Base-by-base conservation (phyloP, 208 protist species). In the Zelonia costaricensis region DNA sequence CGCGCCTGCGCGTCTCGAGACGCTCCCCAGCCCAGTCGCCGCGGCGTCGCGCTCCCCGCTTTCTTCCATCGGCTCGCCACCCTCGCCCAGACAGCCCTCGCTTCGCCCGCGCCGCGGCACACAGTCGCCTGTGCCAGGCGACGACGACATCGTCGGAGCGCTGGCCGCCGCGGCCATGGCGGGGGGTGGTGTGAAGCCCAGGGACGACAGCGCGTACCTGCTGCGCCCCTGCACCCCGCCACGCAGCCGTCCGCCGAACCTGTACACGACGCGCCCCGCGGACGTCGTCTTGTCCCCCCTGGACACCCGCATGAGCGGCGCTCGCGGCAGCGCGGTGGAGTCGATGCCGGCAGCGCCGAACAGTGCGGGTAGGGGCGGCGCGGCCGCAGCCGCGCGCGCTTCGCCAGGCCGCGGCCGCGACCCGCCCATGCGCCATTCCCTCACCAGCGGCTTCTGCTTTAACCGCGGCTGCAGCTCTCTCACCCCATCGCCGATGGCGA, bases 221-320 rank as follows among this genome's bases (percentile, higher is more conserved):
- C 48, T 64, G 33, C 64, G 53, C 16, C 64, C 56, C 16, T 56
- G 20, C 30, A 66, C 67, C 4, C 57, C 55, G 39, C 47, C 49
- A 3, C 57, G 53, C 33, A 63, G 59, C 39, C 64, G 64, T 6
- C 62, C 20, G 3, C 48, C 33, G 22, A 20, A 39, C 39, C 43
- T 33, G 13, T 69, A 61, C 18, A 2, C 43, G 25, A 22, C 27
- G 13, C 53, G 62, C 4, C 4, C 36, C n/a, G 4, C 31, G 20
- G 55, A 54, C 15, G 12, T 3, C 0, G 16, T 33, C 1, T 12
- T 36, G 15, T 35, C 49, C 1, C 2, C 30, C 15, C n/a, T 27
- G 35, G 18, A 39, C 22, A 47, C 49, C 30, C 31, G 40, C 35
- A 4, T 8, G 9, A 22, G 16, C 12, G n/a, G 5, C 7, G 52